A percentile compares a stretch with the other conserved stretches of the same genome.
Conservation (phyloP, 139 green algal species). For the Eudorina sp. region DNA sequence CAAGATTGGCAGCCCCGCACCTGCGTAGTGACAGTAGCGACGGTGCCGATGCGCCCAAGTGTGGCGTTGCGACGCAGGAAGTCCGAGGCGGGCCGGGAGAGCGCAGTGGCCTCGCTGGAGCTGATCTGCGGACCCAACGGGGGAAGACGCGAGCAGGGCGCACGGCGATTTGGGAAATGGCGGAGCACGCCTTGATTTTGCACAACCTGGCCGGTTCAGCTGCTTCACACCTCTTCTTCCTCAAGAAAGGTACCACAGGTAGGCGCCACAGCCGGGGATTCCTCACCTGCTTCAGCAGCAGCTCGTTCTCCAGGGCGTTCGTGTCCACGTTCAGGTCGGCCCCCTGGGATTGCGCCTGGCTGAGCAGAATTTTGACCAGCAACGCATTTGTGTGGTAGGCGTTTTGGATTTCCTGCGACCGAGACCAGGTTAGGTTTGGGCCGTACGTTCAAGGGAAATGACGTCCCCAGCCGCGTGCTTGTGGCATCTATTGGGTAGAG, state of each 20-base stretch:
- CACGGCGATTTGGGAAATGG: neutral
- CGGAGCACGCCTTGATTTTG: too few species aligned
- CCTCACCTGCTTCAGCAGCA: slow-evolving; percentile 55
- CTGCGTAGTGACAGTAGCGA: slow-evolving; percentile 36
- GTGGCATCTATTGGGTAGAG: too few species aligned
- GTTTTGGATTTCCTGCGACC: slow-evolving; percentile 68
- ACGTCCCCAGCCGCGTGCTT: too few species aligned
- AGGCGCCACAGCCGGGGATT: too few species aligned
- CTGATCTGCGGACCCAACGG: slow-evolving; percentile 53
- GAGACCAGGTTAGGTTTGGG: too few species aligned
- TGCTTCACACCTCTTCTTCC: too few species aligned
- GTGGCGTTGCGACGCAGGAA: slow-evolving; percentile 59
- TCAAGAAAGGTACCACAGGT: too few species aligned
- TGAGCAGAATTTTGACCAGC: slow-evolving; percentile 65
- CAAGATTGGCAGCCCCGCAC: too few species aligned
- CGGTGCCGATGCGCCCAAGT: slow-evolving; percentile 50
- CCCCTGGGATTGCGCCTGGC: slow-evolving; percentile 56
- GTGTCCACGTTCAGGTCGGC: slow-evolving; percentile 58
- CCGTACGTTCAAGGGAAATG: too few species aligned
- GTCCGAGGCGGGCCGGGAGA: slow-evolving; percentile 55
- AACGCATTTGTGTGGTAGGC: slow-evolving; percentile 63
- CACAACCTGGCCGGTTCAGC: too few species aligned
- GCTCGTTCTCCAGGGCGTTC: slow-evolving; percentile 63
- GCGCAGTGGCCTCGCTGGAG: slow-evolving; percentile 45
- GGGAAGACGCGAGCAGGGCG: too few species aligned